These are phyloP conservation scores for Keithomyces neogunnii DNA, from an alignment of 2,329 filamentous ascomycete species.

Conservation along the genomic window DNA sequence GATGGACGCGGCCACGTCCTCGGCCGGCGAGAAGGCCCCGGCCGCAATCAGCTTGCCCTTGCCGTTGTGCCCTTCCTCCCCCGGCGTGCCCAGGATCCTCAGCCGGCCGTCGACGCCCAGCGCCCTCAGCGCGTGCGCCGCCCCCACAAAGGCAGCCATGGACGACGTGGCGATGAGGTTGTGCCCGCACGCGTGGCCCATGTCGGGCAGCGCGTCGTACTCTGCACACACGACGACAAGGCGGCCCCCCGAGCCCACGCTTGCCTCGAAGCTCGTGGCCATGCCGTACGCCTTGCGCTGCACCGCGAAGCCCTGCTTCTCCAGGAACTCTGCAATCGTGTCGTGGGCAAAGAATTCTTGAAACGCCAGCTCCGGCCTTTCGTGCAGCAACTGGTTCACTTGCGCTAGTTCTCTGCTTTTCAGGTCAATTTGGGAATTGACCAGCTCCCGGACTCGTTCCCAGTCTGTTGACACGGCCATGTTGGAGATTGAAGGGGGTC, in stretches of 20 bases:
- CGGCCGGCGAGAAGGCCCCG: conserved; percentile 13
- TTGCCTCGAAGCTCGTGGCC: conserved; percentile 23
- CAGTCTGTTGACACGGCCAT: conserved; percentile 1
- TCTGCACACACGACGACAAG: conserved; percentile 26
- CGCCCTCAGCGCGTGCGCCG: conserved; percentile 21
- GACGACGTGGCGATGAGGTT: conserved; percentile 34
- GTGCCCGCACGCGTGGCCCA: conserved; percentile 37
- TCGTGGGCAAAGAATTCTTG: conserved; percentile 21
- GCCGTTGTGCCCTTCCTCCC: conserved; percentile 33
- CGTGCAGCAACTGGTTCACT: conserved; percentile 9
- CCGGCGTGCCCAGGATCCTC: conserved; percentile 31
- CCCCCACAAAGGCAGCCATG: conserved; percentile 29
- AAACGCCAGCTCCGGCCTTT: conserved; percentile 20
- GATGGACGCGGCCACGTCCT: conserved; percentile 16
- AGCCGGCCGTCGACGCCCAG: conserved; percentile 23
- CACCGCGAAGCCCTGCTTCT: conserved; percentile 15
- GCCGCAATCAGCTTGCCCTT: conserved; percentile 19
- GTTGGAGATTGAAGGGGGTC: not conserved
- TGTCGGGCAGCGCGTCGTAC: conserved; percentile 37
- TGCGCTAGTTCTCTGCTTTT: not conserved
- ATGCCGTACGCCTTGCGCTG: conserved; percentile 23
- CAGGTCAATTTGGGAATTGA: not conserved
- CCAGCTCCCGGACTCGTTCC: conserved; percentile 1
- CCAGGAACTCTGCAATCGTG: conserved; percentile 13
- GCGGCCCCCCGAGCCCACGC: conserved; percentile 18